These are phyloP conservation scores for Citrullus colocynthis DNA, from an alignment of 306 rosid genomes.

Conservation along the genomic window DNA sequence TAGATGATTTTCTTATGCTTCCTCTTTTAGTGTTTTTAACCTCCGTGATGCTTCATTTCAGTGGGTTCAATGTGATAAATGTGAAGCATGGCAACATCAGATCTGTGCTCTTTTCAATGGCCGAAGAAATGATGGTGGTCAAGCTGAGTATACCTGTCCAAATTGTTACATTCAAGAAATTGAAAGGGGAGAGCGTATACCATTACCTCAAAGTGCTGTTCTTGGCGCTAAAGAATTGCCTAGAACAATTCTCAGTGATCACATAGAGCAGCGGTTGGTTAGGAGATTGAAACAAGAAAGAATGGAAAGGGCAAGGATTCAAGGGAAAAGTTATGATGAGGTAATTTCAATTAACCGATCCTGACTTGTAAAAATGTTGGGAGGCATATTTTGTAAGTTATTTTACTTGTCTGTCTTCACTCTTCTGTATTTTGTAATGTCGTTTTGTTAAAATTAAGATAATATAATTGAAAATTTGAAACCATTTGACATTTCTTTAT, in stretches of 20 bases:
- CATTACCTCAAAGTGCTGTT: conserved; percentile 93
- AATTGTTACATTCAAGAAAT: conserved; percentile 78
- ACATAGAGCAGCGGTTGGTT: conserved; percentile 70
- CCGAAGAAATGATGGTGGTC: conserved; percentile 91
- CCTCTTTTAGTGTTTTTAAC: conserved; percentile 3
- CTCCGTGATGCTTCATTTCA: conserved; percentile 18
- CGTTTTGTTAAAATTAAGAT: too few species aligned
- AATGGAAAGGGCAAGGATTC: conserved; percentile 75
- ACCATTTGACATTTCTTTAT: too few species aligned
- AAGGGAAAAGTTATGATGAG: conserved; percentile 83
- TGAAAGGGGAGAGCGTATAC: conserved; percentile 89
- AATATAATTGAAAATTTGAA: too few species aligned
- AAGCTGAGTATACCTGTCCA: conserved; percentile 96
- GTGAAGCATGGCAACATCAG: conserved; percentile 99
- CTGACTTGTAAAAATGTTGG: neutral
- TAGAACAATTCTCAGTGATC: conserved; percentile 76
- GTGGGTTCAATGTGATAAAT: conserved; percentile 99
- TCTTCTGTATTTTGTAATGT: too few species aligned
- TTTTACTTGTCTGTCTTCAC: neutral
- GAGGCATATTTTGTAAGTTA: neutral
- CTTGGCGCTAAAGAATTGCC: conserved; percentile 98
- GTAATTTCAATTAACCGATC: conserved; percentile 23
- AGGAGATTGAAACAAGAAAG: conserved; percentile 60
- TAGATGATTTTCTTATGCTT: conserved; percentile 16
- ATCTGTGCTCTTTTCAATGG: conserved; percentile 96